Evolutionary conservation across 441 rosid species (phyloP).

Genomic region (Eruca vesicaria): DNA sequence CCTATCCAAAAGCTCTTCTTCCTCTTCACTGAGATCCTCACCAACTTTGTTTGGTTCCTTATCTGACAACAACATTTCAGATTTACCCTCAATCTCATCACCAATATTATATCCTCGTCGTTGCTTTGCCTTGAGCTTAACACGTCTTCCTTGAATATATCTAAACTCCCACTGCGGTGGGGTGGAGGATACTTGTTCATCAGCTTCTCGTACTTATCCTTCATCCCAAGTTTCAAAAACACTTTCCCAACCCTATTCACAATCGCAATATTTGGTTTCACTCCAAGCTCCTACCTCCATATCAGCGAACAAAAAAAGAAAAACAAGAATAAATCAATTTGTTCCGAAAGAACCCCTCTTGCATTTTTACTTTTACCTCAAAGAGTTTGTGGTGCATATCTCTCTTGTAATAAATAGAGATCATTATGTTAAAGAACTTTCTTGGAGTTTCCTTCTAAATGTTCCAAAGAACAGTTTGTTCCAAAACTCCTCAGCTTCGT

Average conservation of each 20-base stretch:
- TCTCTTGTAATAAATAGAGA: conserved; percentile 70
- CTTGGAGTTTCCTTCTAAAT: conserved; percentile 79
- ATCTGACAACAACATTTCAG: conserved; percentile 8
- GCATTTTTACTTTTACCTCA: conserved; percentile 61
- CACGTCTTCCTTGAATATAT: conserved; percentile 84
- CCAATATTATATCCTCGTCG: conserved; percentile 26
- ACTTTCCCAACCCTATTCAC: conserved; percentile 75
- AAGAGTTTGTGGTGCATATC: conserved; percentile 84
- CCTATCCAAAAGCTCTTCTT: background rate
- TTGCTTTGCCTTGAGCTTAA: conserved; percentile 59
- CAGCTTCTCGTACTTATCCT: conserved; percentile 70
- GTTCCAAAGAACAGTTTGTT: conserved; percentile 54
- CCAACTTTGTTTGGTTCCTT: conserved; percentile 13
- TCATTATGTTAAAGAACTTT: conserved; percentile 73
- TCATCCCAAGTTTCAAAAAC: conserved; percentile 67
- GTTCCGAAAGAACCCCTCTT: too few relatives aligned
- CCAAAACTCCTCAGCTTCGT: conserved; percentile 96
- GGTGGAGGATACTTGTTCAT: conserved; percentile 77
- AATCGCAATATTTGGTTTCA: conserved; percentile 60
- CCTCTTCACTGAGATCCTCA: conserved; percentile 24
- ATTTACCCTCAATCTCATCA: conserved; percentile 15
- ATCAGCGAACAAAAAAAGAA: conserved; percentile 94
- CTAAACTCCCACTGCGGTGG: conserved; percentile 79
- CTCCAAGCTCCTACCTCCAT: conserved; percentile 98
- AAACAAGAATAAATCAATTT: too few relatives aligned